Base-by-base conservation (phyloP, 352 stramenopile genomes). In the Phytophthora lateralis region DNA sequence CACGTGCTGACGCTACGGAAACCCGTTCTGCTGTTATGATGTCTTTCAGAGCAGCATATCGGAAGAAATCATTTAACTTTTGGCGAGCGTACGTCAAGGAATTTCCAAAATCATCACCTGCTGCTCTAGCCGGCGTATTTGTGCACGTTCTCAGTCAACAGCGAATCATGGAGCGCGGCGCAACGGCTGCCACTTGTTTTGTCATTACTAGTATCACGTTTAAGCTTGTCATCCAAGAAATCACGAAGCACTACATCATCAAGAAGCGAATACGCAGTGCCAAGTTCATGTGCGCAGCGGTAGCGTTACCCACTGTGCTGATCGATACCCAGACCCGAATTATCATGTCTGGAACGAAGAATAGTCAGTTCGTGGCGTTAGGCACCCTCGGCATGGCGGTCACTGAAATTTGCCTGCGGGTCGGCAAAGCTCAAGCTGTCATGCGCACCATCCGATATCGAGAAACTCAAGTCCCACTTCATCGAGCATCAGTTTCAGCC, bases 271-370 rank as follows among this genome's bases (percentile, higher is more conserved):
- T 75, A 2, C 48, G 66, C 6, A 69, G 73, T 30, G 63, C 58
- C 18, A 67, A 66, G 4, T 63, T 61, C 12, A 84, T 84, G 51
- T 79, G n/a, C n/a, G 64, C 64, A 2, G 43, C 56, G 0, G 70
- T 84, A 2, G 74, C 54, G 1, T 34, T 83, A 3, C 74, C 71
- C 6, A 78, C 74, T 0, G 63, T n/a, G n/a, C n/a, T n/a, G n/a
- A n/a, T n/a, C n/a, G n/a, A n/a, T 83, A 81, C 75, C 0, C 71
- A 84, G 20, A 51, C 71, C 1, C 63, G 75, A 27, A 65, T 84
- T 5, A 56, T 75, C 29, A 44, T 84, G 32, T 69, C 75, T 10
- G 59, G 64, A 7, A 60, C 61, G 0, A 58, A 71, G 14, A 72
- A 38, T 12, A 57, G 47, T 11, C n/a, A n/a, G n/a, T n/a, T n/a